A percentile compares a stretch with the other conserved stretches of the same genome.
These are phyloP conservation scores for Apiotrichum mycotoxinovorans DNA, from an alignment of 1,284 basidiomycete genomes.

Conservation along the genomic window DNA sequence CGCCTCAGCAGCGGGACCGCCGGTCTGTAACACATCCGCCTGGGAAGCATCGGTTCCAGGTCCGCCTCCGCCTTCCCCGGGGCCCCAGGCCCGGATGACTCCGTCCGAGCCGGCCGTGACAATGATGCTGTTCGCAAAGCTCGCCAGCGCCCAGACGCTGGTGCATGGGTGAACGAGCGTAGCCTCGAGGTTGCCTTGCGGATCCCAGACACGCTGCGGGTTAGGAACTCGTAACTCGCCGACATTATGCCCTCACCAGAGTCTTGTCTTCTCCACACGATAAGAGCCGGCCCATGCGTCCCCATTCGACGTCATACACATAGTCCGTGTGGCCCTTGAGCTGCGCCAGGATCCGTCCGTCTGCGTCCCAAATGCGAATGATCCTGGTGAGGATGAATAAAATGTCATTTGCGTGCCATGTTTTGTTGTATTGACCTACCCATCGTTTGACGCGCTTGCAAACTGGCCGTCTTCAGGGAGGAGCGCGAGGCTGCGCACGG, in stretches of 20 bases:
- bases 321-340: slow-evolving; percentile 33
- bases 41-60: neutral
- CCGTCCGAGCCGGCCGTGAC: slow-evolving; percentile 39
- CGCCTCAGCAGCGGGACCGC: neutral
- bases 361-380: slow-evolving; percentile 26
- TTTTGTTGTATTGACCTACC: neutral
- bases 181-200: neutral
- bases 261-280: slow-evolving; percentile 42
- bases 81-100: slow-evolving; percentile 25
- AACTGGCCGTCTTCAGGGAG: slow-evolving; percentile 23
- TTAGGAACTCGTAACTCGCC: neutral
- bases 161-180: slow-evolving; percentile 34
- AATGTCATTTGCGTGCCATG: neutral
- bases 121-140: slow-evolving; percentile 30
- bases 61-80: neutral
- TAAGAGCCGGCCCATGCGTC: slow-evolving; percentile 7
- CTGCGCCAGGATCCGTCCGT: slow-evolving; percentile 16
- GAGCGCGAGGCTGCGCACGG: slow-evolving; percentile 29
- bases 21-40: neutral
- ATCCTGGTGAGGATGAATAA: too few species aligned
- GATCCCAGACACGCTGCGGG: slow-evolving; percentile 24
- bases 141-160: slow-evolving; percentile 33
- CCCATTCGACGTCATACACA: slow-evolving; percentile 25
- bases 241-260: slow-evolving; percentile 19
- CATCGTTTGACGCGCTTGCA: slow-evolving; percentile 7